Evolutionary conservation across 305 asterid species (phyloP).

Genomic region (Solanum hybrid): DNA sequence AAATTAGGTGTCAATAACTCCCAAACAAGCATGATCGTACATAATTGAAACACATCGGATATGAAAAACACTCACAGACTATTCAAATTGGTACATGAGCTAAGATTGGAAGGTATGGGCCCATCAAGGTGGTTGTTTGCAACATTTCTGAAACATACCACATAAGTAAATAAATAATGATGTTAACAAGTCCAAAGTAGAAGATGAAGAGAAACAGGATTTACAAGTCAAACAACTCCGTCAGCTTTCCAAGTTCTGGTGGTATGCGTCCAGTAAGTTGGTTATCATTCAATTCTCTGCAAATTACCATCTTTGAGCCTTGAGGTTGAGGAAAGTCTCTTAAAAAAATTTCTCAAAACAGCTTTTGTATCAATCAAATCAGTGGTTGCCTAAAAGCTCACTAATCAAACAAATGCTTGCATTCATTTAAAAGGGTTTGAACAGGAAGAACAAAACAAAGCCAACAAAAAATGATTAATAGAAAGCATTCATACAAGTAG

Average conservation of each 20-base stretch:
- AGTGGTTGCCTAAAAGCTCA: not conserved
- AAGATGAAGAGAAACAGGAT: conserved; percentile 1
- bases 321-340: not conserved
- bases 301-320: not conserved
- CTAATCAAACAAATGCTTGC: not conserved
- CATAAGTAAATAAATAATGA: not conserved
- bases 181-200: not conserved
- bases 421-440: not conserved
- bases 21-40: not conserved
- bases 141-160: conserved; percentile 51
- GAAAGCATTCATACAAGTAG: conserved; percentile 45
- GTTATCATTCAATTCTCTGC: conserved; percentile 86
- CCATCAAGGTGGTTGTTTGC: conserved; percentile 81
- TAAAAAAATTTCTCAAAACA: not conserved
- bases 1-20: not conserved
- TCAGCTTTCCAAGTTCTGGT: conserved; percentile 87
- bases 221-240: conserved; percentile 83
- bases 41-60: not conserved
- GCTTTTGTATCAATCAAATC: not conserved
- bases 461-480: not conserved
- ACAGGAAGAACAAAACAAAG: not conserved
- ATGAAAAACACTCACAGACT: conserved; percentile 64
- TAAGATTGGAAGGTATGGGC: conserved; percentile 76
- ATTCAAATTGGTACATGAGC: conserved; percentile 88
- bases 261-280: conserved; percentile 71